Evolutionary conservation across 1,139 yeast species (phyloP).

Genomic region (Suhomyces bokatorum): DNA sequence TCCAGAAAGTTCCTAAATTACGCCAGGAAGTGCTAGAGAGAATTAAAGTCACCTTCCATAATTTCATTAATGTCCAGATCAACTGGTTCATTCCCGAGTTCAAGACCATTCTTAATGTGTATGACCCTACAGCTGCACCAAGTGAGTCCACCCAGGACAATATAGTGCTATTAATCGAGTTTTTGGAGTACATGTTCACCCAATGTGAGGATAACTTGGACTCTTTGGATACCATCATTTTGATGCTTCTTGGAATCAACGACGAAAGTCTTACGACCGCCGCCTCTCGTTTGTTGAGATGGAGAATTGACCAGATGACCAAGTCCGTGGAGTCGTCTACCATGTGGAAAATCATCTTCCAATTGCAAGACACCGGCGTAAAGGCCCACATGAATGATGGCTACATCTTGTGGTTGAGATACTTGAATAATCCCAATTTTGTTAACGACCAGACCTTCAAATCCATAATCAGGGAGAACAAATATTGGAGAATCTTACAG

Average conservation of each 20-base stretch:
- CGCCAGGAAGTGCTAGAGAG: constrained; percentile 19
- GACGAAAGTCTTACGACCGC: constrained; percentile 33
- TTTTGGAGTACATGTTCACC: constrained; percentile 21
- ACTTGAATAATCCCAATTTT: constrained; percentile 31
- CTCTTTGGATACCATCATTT: constrained; percentile 28
- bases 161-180: constrained; percentile 13
- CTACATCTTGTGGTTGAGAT: constrained; percentile 57
- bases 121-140: background rate
- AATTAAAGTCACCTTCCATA: constrained; percentile 16
- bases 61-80: constrained; percentile 17
- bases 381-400: constrained; percentile 44
- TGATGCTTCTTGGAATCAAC: constrained; percentile 32
- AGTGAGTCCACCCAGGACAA: constrained; percentile 11
- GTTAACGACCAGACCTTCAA: constrained; percentile 29
- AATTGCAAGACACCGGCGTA: constrained; percentile 29
- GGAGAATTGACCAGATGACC: constrained; percentile 43
- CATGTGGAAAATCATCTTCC: constrained; percentile 50
- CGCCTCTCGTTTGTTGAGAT: constrained; percentile 44
- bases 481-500: constrained; percentile 65
- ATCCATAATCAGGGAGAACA: constrained; percentile 25
- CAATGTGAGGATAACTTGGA: constrained; percentile 5
- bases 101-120: constrained; percentile 5
- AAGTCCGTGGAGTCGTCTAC: constrained; percentile 22
- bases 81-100: constrained; percentile 26
- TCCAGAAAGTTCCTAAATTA: constrained; percentile 23